These are phyloP conservation scores for Vitis amurensis DNA, from an alignment of 164 flowering plant genomes.

Conservation along the genomic window DNA sequence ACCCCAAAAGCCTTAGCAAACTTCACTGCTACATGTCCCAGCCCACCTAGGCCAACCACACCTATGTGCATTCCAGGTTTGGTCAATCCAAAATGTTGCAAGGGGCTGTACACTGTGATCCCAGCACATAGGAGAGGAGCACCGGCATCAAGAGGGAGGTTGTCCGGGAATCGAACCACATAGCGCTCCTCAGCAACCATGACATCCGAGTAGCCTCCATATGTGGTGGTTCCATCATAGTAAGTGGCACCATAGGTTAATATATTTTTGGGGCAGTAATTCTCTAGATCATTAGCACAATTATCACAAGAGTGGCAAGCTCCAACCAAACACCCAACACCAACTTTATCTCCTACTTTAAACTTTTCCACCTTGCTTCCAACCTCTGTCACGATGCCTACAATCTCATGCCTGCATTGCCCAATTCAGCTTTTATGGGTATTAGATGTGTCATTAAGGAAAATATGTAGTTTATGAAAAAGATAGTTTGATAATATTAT, in stretches of 20 bases:
- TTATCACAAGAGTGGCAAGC: slow-evolving; percentile 40
- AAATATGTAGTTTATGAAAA: background rate
- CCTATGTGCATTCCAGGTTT: slow-evolving; percentile 42
- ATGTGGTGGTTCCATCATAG: slow-evolving; percentile 41
- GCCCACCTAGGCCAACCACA: slow-evolving; percentile 54
- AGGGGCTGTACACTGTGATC: slow-evolving; percentile 54
- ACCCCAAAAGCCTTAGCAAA: slow-evolving; percentile 56
- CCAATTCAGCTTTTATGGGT: background rate
- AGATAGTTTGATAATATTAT: too few species aligned
- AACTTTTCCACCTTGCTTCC: slow-evolving; percentile 44
- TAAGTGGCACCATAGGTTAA: slow-evolving; percentile 27
- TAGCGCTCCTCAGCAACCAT: slow-evolving; percentile 41
- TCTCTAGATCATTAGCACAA: slow-evolving; percentile 41
- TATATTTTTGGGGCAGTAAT: slow-evolving; percentile 42
- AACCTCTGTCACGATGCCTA: slow-evolving; percentile 50
- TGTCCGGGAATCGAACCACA: slow-evolving; percentile 38
- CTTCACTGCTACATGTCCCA: slow-evolving; percentile 59
- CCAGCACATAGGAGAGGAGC: slow-evolving; percentile 54
- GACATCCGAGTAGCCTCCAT: slow-evolving; percentile 49
- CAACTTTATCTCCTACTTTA: slow-evolving; percentile 56
- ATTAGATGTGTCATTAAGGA: background rate
- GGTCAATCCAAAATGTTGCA: slow-evolving; percentile 35
- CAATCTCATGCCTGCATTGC: slow-evolving; percentile 52
- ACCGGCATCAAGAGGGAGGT: slow-evolving; percentile 29
- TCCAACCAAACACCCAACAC: slow-evolving; percentile 58